Evolutionary conservation across 2,329 filamentous ascomycete genomes (phyloP).

Genomic region (Aureobasidium namibiae): DNA sequence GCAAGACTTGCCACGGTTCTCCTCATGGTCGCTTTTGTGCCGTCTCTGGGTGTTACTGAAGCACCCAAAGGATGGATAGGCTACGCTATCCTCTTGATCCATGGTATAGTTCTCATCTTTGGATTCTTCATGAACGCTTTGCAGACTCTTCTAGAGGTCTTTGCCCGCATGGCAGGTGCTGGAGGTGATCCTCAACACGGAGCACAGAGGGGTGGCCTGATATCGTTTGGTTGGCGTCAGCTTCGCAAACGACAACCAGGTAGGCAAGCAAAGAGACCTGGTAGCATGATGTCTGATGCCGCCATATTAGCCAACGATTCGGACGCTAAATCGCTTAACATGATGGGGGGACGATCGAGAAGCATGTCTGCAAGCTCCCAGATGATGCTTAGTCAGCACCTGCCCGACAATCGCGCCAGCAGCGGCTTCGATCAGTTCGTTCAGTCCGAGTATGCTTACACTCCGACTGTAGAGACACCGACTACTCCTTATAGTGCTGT

Average conservation of each 20-base stretch:
- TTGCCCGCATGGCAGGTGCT: slow-evolving; percentile 72
- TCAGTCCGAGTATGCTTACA: slow-evolving; percentile 39
- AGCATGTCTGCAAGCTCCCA: slow-evolving; percentile 56
- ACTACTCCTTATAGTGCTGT: slow-evolving; percentile 66
- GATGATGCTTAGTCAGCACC: slow-evolving; percentile 48
- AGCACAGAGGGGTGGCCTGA: slow-evolving; percentile 57
- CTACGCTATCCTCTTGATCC: slow-evolving; percentile 80
- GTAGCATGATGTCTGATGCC: slow-evolving; percentile 74
- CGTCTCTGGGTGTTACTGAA: slow-evolving; percentile 69
- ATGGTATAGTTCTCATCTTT: slow-evolving; percentile 76
- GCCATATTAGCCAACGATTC: slow-evolving; percentile 69
- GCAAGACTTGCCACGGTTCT: slow-evolving; percentile 62
- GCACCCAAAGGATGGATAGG: slow-evolving; percentile 88
- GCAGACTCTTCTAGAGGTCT: slow-evolving; percentile 83
- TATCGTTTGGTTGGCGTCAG: slow-evolving; percentile 76
- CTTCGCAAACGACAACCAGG: slow-evolving; percentile 57
- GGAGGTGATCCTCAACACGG: slow-evolving; percentile 55
- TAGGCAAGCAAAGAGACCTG: slow-evolving; percentile 51
- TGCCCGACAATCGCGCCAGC: slow-evolving; percentile 26
- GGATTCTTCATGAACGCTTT: slow-evolving; percentile 90
- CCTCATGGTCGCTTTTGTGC: slow-evolving; percentile 61
- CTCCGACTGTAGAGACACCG: slow-evolving; percentile 55
- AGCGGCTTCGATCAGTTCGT: slow-evolving; percentile 47
- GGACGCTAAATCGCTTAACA: slow-evolving; percentile 52
- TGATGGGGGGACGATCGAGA: slow-evolving; percentile 45